phyloP scores from a whole-genome alignment of 306 rosid genomes.

The Crataegus laevigata region DNA sequence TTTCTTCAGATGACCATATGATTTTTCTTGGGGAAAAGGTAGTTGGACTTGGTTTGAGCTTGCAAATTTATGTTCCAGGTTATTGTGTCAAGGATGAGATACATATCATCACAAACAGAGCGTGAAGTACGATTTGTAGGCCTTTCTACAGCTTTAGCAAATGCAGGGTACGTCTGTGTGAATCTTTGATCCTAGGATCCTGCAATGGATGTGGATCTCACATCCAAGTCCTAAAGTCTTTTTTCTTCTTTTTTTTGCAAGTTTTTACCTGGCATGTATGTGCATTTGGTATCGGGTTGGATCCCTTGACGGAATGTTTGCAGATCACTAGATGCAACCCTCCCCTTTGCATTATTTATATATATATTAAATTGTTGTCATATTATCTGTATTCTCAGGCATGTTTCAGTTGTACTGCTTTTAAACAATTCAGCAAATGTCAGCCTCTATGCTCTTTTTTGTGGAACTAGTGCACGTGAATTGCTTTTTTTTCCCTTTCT shows the following conservation, averaged over 20 bases:
- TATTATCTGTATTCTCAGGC: not conserved
- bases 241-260: not conserved
- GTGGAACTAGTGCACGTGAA: not conserved
- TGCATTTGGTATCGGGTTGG: not conserved
- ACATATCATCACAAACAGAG: constrained; percentile 95
- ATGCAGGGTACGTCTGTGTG: constrained; percentile 67
- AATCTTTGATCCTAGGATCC: not conserved
- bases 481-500: too few relatives aligned
- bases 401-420: not conserved
- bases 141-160: constrained; percentile 93
- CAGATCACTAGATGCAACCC: not conserved
- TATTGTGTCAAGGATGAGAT: constrained; percentile 96
- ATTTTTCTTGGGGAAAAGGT: not conserved
- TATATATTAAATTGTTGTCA: not conserved
- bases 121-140: constrained; percentile 84
- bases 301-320: not conserved
- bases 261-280: not conserved
- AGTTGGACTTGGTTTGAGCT: not conserved
- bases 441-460: not conserved
- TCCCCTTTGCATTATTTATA: not conserved
- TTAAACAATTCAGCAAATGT: not conserved
- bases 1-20: not conserved
- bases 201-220: not conserved
- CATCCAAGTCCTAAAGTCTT: not conserved
- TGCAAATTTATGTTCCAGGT: constrained; percentile 50